Base-by-base conservation (phyloP, 1,139 yeast species). In the Debaryomyces coudertii region DNA sequence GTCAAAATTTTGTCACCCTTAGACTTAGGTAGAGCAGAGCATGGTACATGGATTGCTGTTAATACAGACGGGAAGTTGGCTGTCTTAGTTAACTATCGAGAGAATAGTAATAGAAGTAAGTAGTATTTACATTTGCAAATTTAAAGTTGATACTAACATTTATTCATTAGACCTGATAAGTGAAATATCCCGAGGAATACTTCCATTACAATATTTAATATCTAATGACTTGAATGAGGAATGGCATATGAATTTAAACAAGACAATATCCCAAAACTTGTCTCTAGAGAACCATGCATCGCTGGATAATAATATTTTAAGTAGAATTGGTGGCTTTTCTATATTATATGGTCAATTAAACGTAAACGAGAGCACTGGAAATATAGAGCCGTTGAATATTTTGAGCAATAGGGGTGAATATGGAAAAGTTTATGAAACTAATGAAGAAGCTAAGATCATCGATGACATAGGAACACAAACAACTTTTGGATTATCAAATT, bases 11-110 rank as follows among this genome's bases (percentile, higher is more conserved):
- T 90, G 9, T 79, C 88, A 5, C 98, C 98, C 0, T 68, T 77
- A 30, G 99, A 93, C 63, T 62, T 87, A 54, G 90, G 85, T 1
- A 69, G 93, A 43, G 67, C 72, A 0, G 92, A 83, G 52, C 90
- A 82, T 55, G 98, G 99, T 0, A 88, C 97, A 0, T 93, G 99
- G 99, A 80, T 90, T 2, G 97, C 97, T 0, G 77, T 87, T 2
- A 78, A 83, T 40, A 70, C 70, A 27, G 63, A 60, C 2, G 95
- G 95, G 0, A 76, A 80, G 47, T 52, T 92, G 2, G 88, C 96
- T 0, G 87, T 87, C 2, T 71, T 93, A 36, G 83, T 93, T 16
- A 93, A 93, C 61, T 84, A 80, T 57, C 70, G 89, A 59, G 85
- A 80, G 58, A 52, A 55, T 2, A 64, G 61, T 33, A 48, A 52